Evolutionary conservation across 306 rosid genomes (phyloP).

Genomic region (Dryas octopetala): DNA sequence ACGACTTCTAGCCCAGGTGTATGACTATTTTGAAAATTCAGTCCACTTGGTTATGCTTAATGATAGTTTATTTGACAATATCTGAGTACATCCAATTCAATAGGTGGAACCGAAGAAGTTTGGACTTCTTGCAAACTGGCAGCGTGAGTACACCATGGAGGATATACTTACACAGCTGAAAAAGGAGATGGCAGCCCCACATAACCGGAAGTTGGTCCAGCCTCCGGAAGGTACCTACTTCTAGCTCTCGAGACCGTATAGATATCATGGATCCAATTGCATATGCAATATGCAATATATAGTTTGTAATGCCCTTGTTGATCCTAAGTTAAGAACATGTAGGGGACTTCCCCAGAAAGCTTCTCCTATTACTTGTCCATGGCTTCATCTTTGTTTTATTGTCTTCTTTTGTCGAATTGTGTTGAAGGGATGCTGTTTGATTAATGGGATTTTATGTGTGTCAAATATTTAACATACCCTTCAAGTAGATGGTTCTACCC

Average conservation of each 20-base stretch:
- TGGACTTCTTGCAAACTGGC: constrained; percentile 93
- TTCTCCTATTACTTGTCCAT: constrained; percentile 44
- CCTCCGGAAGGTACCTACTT: constrained; percentile 99
- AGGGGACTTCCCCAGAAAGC: constrained; percentile 49
- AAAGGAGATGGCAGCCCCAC: constrained; percentile 96
- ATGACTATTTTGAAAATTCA: not conserved
- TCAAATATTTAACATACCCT: constrained; percentile 43
- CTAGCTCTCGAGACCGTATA: constrained; percentile 52
- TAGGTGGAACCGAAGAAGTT: constrained; percentile 97
- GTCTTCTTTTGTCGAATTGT: constrained; percentile 49
- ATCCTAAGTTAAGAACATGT: constrained; percentile 64
- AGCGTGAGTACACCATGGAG: constrained; percentile 98
- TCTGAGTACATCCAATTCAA: constrained; percentile 18
- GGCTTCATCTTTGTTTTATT: constrained; percentile 51
- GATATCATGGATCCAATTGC: constrained; percentile 53
- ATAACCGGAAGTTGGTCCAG: constrained; percentile 97
- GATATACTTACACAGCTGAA: constrained; percentile 97
- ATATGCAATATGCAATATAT: constrained; percentile 63
- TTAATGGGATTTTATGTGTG: constrained; percentile 54
- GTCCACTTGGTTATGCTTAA: not conserved
- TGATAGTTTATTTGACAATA: not conserved
- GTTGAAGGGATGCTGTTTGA: constrained; percentile 63
- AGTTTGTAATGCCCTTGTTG: constrained; percentile 69
- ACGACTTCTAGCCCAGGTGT: not conserved
- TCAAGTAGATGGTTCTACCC: constrained; percentile 33